Base-by-base conservation (phyloP, 495 filamentous ascomycete genomes). In the Podospora pseudoanserina region DNA sequence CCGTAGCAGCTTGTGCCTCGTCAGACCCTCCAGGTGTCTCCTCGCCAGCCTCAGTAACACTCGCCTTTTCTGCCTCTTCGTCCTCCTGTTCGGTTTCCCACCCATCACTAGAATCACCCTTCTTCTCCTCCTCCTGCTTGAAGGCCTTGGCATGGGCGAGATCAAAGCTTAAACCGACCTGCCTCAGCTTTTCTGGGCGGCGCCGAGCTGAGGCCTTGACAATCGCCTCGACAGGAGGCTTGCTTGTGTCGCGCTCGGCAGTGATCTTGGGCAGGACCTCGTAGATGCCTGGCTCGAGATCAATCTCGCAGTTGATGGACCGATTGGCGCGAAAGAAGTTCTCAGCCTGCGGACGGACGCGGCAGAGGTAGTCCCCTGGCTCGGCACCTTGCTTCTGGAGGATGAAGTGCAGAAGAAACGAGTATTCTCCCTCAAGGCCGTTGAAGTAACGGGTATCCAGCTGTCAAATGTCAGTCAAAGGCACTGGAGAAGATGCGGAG, bases 381-480 rank as follows among this genome's bases (percentile, higher is more conserved):
- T 91, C 84, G 65, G 95, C 87, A 53, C 88, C 91, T 23, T 91
- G 88, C 72, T 88, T 90, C 71, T 97, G 89, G 0, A 97, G 75
- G 23, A 92, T 87, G 79, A 97, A 97, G 65, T 90, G 86, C 0
- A 97, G 79, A 7, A 87, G 75, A 77, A 94, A 97, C 15, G 73
- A 75, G 71, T 96, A 97, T 74, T 93, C 87, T 19, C 94, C 94
- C 53, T 87, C 81, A 0, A 97, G 86, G 0, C 93, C 94, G 64
- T 81, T 80, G 80, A 92, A 97, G 74, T 97, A 97, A 6, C 94
- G 87, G 30, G 86, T 82, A 74, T 97, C 94, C 23, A 96, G 87
- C 77, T 96, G 15, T 49, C 15, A 0, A 13, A 11, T 49, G 39
- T 49, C 39, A 49, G 39, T 49, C 15, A 3, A 49, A 13, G 39